Percentiles rank a stretch among this genome's conserved stretches.
Evolutionary conservation across 176 grass and related monocot genomes (phyloP).

Genomic region (Ensete ventricosum): DNA sequence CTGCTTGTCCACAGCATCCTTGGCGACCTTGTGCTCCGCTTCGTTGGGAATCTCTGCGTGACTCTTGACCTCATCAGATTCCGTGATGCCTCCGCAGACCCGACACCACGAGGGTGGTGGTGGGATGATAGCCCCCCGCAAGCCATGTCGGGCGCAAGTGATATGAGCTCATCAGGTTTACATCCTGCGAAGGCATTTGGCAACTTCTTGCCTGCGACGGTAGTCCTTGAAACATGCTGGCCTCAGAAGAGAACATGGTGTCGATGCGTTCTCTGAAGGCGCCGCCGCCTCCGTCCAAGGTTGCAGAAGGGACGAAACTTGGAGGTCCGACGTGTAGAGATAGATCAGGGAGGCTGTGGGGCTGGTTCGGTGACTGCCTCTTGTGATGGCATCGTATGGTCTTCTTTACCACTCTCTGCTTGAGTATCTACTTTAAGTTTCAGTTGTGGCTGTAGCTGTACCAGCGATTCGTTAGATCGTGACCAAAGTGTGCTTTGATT

Average conservation of each 20-base stretch:
- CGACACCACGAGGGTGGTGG: constrained; percentile 11
- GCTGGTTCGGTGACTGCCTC: not conserved
- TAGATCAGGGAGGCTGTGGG: constrained; percentile 25
- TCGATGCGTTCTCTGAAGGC: not conserved
- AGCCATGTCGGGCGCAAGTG: constrained; percentile 8
- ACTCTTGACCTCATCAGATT: constrained; percentile 22
- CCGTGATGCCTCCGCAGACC: not conserved
- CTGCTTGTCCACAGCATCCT: constrained; percentile 47
- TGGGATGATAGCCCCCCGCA: not conserved
- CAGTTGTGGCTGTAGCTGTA: not conserved
- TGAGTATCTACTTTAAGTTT: too few relatives aligned
- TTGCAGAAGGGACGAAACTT: constrained; percentile 3
- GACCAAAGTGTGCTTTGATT: not conserved
- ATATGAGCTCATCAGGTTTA: not conserved
- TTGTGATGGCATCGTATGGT: not conserved
- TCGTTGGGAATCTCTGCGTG: constrained; percentile 22
- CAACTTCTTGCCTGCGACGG: too few relatives aligned
- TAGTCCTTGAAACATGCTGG: too few relatives aligned
- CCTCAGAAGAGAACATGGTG: not conserved
- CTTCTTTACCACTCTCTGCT: not conserved
- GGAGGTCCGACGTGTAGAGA: constrained; percentile 33
- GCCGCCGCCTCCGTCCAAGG: not conserved
- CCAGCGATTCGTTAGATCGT: not conserved
- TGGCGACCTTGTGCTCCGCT: constrained; percentile 26
- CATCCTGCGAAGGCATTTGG: not conserved